Conservation (phyloP, 2,329 filamentous ascomycete genomes). For the Malbranchea zuffiana region DNA sequence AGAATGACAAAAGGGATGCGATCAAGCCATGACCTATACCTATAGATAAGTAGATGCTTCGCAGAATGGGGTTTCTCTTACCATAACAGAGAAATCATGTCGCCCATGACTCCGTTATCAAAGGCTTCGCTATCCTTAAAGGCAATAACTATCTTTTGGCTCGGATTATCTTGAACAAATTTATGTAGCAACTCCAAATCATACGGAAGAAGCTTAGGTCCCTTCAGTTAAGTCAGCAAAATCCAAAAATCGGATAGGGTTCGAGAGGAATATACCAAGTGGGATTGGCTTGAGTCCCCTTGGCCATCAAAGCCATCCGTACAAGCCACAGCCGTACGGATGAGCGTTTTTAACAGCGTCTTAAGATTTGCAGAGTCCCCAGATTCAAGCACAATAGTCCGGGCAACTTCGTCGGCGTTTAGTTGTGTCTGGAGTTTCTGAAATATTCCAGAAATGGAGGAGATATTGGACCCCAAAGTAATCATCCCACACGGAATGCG, state of each 20-base stretch:
- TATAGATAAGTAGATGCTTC: constrained; percentile 17
- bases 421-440: constrained; percentile 28
- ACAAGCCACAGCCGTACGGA: constrained; percentile 31
- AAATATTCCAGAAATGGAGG: constrained; percentile 30
- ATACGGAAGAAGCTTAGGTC: constrained; percentile 34
- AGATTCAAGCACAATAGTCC: constrained; percentile 34
- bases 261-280: constrained; percentile 23
- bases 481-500: constrained; percentile 34
- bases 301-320: constrained; percentile 31
- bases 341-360: constrained; percentile 37
- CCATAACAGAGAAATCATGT: constrained; percentile 38
- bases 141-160: constrained; percentile 33
- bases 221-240: constrained; percentile 20
- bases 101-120: constrained; percentile 34
- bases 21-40: constrained; percentile 45
- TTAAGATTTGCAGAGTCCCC: constrained; percentile 38
- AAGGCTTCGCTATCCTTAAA: constrained; percentile 40
- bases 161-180: constrained; percentile 29
- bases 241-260: background rate
- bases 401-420: constrained; percentile 22
- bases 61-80: constrained; percentile 22
- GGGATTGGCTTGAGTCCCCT: constrained; percentile 29
- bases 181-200: constrained; percentile 37
- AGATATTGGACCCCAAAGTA: constrained; percentile 36
- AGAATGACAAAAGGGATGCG: constrained; percentile 50